A percentile compares a stretch with the other conserved stretches of the same genome.
Conservation (phyloP, 495 filamentous ascomycete genomes). For the Cetradonia linearis region DNA sequence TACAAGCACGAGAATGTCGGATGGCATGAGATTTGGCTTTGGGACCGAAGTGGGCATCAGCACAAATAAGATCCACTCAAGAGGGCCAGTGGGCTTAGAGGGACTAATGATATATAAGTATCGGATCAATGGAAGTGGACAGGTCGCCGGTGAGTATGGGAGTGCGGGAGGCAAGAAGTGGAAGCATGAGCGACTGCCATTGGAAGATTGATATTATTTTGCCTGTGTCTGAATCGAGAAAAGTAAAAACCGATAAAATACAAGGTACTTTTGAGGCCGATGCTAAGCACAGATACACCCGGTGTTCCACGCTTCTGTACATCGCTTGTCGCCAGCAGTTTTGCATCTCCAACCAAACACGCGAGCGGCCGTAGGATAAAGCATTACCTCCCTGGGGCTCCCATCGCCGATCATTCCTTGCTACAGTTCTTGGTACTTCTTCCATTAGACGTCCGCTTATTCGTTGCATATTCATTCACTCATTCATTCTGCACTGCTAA, state of each 20-base stretch:
- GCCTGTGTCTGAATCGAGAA: not conserved
- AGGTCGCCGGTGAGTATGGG: slow-evolving; percentile 64
- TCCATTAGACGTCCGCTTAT: not conserved
- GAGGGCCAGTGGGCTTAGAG: slow-evolving; percentile 88
- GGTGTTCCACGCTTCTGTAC: not conserved
- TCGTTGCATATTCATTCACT: not conserved
- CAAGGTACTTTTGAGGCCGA: not conserved
- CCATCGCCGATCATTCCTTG: not conserved
- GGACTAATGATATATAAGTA: slow-evolving; percentile 97
- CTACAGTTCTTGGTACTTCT: no score
- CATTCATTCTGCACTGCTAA: not conserved
- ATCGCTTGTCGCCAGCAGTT: not conserved
- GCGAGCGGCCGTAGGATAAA: not conserved
- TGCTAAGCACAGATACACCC: not conserved
- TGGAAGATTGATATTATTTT: slow-evolving; percentile 1
- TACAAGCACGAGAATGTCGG: slow-evolving; percentile 83
- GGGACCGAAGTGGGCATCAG: slow-evolving; percentile 97
- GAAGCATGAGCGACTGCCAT: slow-evolving; percentile 54
- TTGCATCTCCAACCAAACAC: not conserved
- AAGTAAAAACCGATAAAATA: not conserved
- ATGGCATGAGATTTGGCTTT: slow-evolving; percentile 95
- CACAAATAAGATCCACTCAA: slow-evolving; percentile 94
- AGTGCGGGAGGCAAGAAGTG: slow-evolving; percentile 55
- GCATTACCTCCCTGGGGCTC: not conserved
- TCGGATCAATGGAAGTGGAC: slow-evolving; percentile 69